Base-by-base conservation (phyloP, 495 filamentous ascomycete species). In the Hypoxylon lenormandii region DNA sequence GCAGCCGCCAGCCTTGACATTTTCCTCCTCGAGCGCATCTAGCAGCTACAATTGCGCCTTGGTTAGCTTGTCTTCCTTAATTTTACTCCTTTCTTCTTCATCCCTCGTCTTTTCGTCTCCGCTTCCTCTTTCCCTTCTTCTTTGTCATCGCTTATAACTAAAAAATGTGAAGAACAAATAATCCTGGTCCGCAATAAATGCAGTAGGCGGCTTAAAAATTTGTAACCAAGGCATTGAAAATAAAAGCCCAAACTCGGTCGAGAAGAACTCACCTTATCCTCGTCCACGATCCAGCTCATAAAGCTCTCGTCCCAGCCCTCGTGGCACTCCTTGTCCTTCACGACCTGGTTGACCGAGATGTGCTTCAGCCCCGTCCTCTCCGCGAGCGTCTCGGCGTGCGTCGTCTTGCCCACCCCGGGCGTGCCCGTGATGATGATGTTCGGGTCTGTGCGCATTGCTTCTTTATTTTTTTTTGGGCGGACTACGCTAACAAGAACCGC, bases 391-490 rank as follows among this genome's bases (percentile, higher is more conserved):
- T 95, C 91, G 70, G 89, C 90, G 78, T 96, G 93, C 16, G 89
- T 92, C 15, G 93, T 96, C 81, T 98, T 98, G 75, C 95, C 95
- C 21, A 94, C 91, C 51, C 95, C 96, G 5, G 95, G 95, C 28
- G 95, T 98, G 69, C 95, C 95, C 51, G 95, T 97, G 66, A 98
- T 84, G 58, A 98, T 90, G 74, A 98, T 91, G 77, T 98, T 98
- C 26, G 95, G 95, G 59, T 83, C 79, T 12, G 80, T 84, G 70
- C 91, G 87, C 80, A 79, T 79, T 33, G 64, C 70, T 73, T 77
- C 78, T 65, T 71, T 83, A 63, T 61, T 18, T 33, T 72, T 50
- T 42, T 19, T 65, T 21, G 37, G 10, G 6, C 30, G 30, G 30
- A 8, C 30, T 33, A 7, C 30, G 30, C 30, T 33, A 1, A 8